Conservation (phyloP, 306 rosid genomes). For the Rosa persica region DNA sequence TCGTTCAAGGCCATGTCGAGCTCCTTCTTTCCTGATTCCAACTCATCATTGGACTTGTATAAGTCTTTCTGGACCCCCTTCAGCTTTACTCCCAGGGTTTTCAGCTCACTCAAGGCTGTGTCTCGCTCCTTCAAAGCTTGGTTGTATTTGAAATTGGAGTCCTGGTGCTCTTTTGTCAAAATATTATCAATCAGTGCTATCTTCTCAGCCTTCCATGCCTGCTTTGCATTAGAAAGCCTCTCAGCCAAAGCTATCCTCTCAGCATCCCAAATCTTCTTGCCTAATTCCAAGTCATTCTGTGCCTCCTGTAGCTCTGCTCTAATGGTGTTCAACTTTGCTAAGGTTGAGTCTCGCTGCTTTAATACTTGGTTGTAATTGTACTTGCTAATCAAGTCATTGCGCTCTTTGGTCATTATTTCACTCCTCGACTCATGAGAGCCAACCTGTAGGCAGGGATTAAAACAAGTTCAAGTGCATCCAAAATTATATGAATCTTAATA, state of each 20-base stretch:
- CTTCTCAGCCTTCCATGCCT: background rate
- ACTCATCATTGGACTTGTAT: background rate
- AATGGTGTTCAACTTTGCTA: background rate
- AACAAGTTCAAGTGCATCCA: background rate
- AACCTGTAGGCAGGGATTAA: background rate
- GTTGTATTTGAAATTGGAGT: background rate
- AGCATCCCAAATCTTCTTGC: background rate
- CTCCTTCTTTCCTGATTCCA: background rate
- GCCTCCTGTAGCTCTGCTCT: background rate
- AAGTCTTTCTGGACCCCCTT: background rate
- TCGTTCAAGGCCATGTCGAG: background rate
- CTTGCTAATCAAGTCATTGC: background rate
- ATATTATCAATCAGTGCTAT: background rate
- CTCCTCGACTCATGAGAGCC: background rate
- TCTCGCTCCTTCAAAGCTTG: background rate
- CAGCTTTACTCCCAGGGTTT: background rate
- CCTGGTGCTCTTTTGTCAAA: background rate
- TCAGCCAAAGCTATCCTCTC: background rate
- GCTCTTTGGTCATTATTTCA: background rate
- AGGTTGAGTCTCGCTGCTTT: background rate
- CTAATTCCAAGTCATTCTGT: background rate
- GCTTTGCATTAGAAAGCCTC: background rate
- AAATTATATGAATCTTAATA: background rate
- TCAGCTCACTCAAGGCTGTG: background rate
- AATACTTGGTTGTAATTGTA: background rate